Conservation (phyloP, 2,329 filamentous ascomycete genomes). For the Pseudogymnoascus pannorum region DNA sequence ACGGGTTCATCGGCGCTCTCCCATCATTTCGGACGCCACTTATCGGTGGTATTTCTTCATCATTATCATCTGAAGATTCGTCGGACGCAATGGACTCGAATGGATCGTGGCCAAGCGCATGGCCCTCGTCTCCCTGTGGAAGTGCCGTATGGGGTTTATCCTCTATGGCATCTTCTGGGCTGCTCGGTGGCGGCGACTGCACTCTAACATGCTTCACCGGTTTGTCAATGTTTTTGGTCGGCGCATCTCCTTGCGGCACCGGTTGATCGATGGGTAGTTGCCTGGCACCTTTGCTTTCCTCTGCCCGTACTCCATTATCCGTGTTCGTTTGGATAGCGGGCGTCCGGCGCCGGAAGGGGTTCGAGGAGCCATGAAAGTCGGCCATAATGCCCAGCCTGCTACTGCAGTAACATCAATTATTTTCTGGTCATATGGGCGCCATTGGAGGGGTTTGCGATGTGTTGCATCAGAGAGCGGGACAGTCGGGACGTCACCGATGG, state of each 20-base stretch:
- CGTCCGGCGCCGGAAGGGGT: conserved; percentile 26
- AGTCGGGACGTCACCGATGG: conserved; percentile 2
- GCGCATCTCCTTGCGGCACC: conserved; percentile 14
- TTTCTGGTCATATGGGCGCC: conserved; percentile 6
- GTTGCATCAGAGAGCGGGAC: background rate
- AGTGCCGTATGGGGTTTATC: conserved; percentile 23
- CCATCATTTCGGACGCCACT: background rate
- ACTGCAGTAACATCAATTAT: background rate
- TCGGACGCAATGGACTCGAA: conserved; percentile 28
- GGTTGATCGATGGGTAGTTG: conserved; percentile 2
- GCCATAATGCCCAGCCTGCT: conserved; percentile 21
- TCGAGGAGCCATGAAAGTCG: conserved; percentile 24
- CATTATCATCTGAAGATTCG: conserved; percentile 23
- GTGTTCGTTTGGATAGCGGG: conserved; percentile 3
- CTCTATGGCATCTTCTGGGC: conserved; percentile 22
- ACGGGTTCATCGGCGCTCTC: conserved; percentile 43
- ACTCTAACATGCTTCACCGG: conserved; percentile 61
- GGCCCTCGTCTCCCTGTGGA: conserved; percentile 26
- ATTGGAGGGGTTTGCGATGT: conserved; percentile 1
- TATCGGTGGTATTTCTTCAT: conserved; percentile 17
- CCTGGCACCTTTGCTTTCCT: background rate
- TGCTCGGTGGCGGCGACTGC: conserved; percentile 54
- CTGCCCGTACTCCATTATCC: background rate
- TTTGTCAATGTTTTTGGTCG: conserved; percentile 34
- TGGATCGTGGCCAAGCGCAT: conserved; percentile 23